Conservation (phyloP, 2,329 filamentous ascomycete genomes). For the Neurospora crassa region DNA sequence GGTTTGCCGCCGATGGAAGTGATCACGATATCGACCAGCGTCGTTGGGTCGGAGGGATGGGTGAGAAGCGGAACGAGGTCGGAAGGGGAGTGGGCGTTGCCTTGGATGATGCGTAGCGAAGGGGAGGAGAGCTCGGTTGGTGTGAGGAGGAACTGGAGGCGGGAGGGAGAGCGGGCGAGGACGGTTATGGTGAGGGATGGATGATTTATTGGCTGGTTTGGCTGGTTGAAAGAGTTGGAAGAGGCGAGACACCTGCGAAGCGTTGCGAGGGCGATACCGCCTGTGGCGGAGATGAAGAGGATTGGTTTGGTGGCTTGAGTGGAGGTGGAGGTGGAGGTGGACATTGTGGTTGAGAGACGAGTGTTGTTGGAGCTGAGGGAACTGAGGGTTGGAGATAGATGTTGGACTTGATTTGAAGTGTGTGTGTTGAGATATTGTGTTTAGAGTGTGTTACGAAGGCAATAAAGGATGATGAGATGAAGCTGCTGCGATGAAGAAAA, state of each 20-base stretch:
- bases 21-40: slow-evolving; percentile 36
- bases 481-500: too few species aligned
- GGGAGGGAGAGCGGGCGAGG: slow-evolving; percentile 40
- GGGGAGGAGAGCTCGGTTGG: slow-evolving; percentile 14
- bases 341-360: slow-evolving; percentile 6
- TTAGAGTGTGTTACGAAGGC: too few species aligned
- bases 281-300: slow-evolving; percentile 44
- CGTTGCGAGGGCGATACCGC: slow-evolving; percentile 37
- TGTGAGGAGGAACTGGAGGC: slow-evolving; percentile 31
- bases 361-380: too few species aligned
- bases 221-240: not conserved
- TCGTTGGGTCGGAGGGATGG: slow-evolving; percentile 15
- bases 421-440: too few species aligned
- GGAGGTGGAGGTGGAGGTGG: slow-evolving; percentile 3
- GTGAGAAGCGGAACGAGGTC: slow-evolving; percentile 29
- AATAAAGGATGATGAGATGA: too few species aligned
- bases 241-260: slow-evolving; percentile 34
- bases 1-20: slow-evolving; percentile 36
- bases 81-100: slow-evolving; percentile 35
- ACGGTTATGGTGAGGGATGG: slow-evolving; percentile 33
- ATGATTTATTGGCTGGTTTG: too few species aligned
- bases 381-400: too few species aligned
- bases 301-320: slow-evolving; percentile 29
- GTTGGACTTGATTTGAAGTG: too few species aligned
- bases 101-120: slow-evolving; percentile 34